A percentile compares a stretch with the other conserved stretches of the same genome.
Conservation (phyloP, 2,329 filamentous ascomycete genomes). For the Xylariaceae sp. region DNA sequence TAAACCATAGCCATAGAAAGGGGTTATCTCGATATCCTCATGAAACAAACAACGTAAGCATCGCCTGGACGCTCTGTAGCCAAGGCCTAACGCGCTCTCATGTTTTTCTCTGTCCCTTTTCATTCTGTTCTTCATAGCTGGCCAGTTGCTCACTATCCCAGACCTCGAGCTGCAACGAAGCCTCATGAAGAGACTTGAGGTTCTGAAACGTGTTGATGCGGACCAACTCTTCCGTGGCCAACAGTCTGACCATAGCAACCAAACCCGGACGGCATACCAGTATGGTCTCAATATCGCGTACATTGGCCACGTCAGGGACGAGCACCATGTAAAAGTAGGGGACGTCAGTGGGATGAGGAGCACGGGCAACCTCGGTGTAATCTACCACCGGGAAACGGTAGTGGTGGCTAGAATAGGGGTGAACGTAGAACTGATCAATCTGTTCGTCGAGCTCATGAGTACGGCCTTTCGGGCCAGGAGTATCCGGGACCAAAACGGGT, state of each 20-base stretch:
- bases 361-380: constrained; percentile 17
- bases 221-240: constrained; percentile 8
- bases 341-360: constrained; percentile 7
- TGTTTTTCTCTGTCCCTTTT: too few species aligned
- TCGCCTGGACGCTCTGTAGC: too few species aligned
- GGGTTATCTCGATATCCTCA: too few species aligned
- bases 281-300: constrained; percentile 19
- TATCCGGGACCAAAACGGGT: too few species aligned
- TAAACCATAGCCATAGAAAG: too few species aligned
- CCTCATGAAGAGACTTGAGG: constrained; percentile 12
- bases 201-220: constrained; percentile 14
- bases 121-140: background rate
- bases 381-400: constrained; percentile 29
- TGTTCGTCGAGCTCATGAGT: background rate
- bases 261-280: constrained; percentile 17
- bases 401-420: constrained; percentile 21
- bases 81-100: too few species aligned
- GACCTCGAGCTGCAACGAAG: constrained; percentile 26
- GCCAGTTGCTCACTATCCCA: constrained; percentile 15
- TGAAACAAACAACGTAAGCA: too few species aligned
- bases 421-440: constrained; percentile 21
- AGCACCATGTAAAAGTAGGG: constrained; percentile 20
- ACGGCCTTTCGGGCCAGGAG: too few species aligned
- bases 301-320: constrained; percentile 16
- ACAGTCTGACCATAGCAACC: constrained; percentile 17